A percentile compares a stretch with the other conserved stretches of the same genome.
phyloP scores from a whole-genome alignment of 1,139 yeast genomes.

The Hyphopichia fennica region DNA sequence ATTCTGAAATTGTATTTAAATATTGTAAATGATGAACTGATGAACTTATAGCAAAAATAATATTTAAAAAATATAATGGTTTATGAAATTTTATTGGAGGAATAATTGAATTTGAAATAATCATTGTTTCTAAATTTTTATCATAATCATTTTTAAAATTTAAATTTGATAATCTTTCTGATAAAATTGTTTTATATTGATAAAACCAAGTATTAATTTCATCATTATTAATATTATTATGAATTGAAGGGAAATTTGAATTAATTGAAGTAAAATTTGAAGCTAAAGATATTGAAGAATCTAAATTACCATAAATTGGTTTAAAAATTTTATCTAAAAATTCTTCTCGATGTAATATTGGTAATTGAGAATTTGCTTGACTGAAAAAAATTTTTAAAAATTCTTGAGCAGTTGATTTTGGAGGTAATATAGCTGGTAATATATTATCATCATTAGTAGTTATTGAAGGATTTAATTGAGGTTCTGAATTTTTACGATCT shows the following conservation, averaged over 20 bases:
- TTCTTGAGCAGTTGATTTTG: constrained; percentile 67
- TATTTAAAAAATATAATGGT: constrained; percentile 62
- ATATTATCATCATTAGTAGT: constrained; percentile 13
- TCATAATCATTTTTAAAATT: constrained; percentile 13
- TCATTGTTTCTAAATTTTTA: constrained; percentile 19
- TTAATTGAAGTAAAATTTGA: constrained; percentile 59
- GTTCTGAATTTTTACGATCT: constrained; percentile 17
- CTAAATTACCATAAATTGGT: constrained; percentile 75
- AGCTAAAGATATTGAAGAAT: constrained; percentile 56
- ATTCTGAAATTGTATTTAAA: constrained; percentile 65
- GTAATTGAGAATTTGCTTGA: constrained; percentile 79
- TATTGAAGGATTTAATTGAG: constrained; percentile 6
- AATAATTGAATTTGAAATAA: constrained; percentile 34
- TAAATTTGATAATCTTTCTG: constrained; percentile 17
- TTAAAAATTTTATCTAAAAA: constrained; percentile 65
- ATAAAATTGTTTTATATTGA: constrained; percentile 31
- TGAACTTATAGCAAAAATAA: constrained; percentile 79
- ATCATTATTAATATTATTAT: neutral
- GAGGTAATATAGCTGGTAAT: constrained; percentile 60
- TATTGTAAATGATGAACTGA: constrained; percentile 72
- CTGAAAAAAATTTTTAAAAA: constrained; percentile 70
- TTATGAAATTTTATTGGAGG: constrained; percentile 48
- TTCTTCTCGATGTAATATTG: constrained; percentile 77
- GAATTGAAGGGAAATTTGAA: constrained; percentile 1
- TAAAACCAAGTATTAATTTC: constrained; percentile 50